Percentiles rank a stretch among this genome's conserved stretches.
Conservation (phyloP, 345 rosid genomes). For the Hirschfeldia incana region DNA sequence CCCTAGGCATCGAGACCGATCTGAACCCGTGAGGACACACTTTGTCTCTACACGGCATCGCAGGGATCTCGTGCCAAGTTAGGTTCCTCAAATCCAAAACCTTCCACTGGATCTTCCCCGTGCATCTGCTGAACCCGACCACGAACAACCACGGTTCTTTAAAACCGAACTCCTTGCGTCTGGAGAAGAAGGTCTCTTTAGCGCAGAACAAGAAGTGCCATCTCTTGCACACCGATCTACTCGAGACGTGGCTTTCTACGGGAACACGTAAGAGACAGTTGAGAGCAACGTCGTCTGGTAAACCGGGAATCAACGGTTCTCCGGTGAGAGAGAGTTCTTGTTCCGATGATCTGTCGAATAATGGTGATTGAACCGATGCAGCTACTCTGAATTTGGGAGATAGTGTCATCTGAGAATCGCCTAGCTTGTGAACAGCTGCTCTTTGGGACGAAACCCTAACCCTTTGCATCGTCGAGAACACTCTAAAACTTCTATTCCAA, state of each 20-base stretch:
- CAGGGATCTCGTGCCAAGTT: conserved; percentile 78
- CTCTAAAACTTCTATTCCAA: not conserved
- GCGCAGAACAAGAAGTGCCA: conserved; percentile 70
- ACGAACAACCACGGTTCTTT: conserved; percentile 88
- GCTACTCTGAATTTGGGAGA: conserved; percentile 83
- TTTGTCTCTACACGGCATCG: conserved; percentile 82
- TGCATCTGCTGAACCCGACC: conserved; percentile 68
- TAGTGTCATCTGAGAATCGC: conserved; percentile 82
- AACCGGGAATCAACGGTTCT: conserved; percentile 79
- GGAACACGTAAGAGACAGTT: conserved; percentile 80
- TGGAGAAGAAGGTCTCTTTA: conserved; percentile 69
- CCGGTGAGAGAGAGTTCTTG: conserved; percentile 51
- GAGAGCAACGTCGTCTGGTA: conserved; percentile 84
- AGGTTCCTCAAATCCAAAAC: conserved; percentile 69
- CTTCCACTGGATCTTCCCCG: conserved; percentile 80
- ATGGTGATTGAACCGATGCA: conserved; percentile 48
- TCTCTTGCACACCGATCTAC: conserved; percentile 73
- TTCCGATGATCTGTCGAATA: conserved; percentile 55
- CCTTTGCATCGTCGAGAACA: conserved; percentile 62
- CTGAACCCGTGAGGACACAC: conserved; percentile 80
- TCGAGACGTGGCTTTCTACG: conserved; percentile 59
- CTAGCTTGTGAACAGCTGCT: conserved; percentile 79
- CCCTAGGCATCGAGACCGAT: conserved; percentile 58
- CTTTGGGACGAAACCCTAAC: conserved; percentile 78
- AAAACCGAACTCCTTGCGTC: conserved; percentile 66